Percentiles rank a stretch among this genome's conserved stretches.
Conservation (phyloP, 208 protist genomes). For the Wallacemonas sp. region DNA sequence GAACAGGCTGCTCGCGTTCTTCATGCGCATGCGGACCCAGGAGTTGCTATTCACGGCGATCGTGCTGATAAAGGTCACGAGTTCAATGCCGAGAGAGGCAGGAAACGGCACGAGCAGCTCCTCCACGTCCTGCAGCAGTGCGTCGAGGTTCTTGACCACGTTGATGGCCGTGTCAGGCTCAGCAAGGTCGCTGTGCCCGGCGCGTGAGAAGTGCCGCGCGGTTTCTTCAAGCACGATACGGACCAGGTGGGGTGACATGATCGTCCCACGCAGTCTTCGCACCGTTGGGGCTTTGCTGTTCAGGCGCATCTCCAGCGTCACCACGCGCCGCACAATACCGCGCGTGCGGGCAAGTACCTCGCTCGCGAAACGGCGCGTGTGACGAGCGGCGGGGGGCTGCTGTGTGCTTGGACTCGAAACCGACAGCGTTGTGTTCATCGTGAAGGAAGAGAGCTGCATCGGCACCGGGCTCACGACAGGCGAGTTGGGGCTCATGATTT, state of each 20-base stretch:
- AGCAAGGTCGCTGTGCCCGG: slow-evolving; percentile 33
- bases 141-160: slow-evolving; percentile 78
- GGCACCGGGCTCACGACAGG: background rate
- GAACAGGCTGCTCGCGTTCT: slow-evolving; percentile 77
- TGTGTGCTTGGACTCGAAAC: background rate
- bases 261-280: slow-evolving; percentile 37
- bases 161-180: slow-evolving; percentile 50
- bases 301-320: slow-evolving; percentile 66
- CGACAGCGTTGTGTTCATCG: background rate
- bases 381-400: background rate
- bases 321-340: slow-evolving; percentile 66
- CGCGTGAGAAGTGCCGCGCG: slow-evolving; percentile 55
- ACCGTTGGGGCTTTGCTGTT: slow-evolving; percentile 63
- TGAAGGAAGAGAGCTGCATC: background rate
- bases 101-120: slow-evolving; percentile 59
- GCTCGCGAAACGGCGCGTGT: slow-evolving; percentile 29
- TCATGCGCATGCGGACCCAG: slow-evolving; percentile 85
- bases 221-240: slow-evolving; percentile 79
- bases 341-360: slow-evolving; percentile 52
- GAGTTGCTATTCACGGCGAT: slow-evolving; percentile 89
- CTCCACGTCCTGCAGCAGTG: slow-evolving; percentile 65
- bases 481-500: background rate
- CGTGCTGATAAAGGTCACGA: slow-evolving; percentile 76
- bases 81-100: slow-evolving; percentile 55
- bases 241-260: slow-evolving; percentile 42